Base-by-base conservation (phyloP, 2,329 filamentous ascomycete genomes). In the Xenoacremonium recifei region DNA sequence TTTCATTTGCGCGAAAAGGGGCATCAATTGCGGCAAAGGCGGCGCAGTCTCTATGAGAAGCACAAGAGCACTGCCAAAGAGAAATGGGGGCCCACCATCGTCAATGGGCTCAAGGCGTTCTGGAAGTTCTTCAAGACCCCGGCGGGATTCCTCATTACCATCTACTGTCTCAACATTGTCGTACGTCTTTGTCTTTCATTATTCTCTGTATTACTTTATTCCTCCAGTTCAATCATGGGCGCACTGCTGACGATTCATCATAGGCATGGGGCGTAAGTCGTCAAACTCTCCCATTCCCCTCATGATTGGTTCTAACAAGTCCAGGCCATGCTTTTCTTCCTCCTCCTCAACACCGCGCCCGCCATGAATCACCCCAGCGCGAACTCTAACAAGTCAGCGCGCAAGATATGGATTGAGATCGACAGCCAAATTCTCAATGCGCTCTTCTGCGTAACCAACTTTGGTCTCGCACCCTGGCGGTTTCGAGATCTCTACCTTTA, bases 401-500 rank as follows among this genome's bases (percentile, higher is more conserved):
- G 88, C 7, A 74, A 85, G 19, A 82, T 82, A 41, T 95, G 89
- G 89, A 79, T 95, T 49, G 89, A 95, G 64, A 84, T 81, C 53
- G 85, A 89, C 61, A 86, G 84, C 3, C 89, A 95, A 60, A 85
- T 95, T 46, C 51, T 63, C n/a, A 93, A 89, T 57, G 85, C 76
- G 0, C 76, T 95, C 2, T 95, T 95, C 73, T 92, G 87, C 65
- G 82, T 93, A 5, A 90, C 87, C 1, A 88, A 82, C 1, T 91
- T 93, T 49, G 88, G 89, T 0, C 73, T 92, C 5, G 83, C 86
- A 1, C 89, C 89, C 0, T 95, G 88, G 89, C 77, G 89, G 21
- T 85, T 90, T 52, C 75, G 89, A 20, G 89, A 95, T 59, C 66
- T 88, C 5, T 93, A 84, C 60, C 88, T 80, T 19, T 58, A 48